phyloP scores from a whole-genome alignment of 2,329 filamentous ascomycete genomes.

The Diaporthe capsici region DNA sequence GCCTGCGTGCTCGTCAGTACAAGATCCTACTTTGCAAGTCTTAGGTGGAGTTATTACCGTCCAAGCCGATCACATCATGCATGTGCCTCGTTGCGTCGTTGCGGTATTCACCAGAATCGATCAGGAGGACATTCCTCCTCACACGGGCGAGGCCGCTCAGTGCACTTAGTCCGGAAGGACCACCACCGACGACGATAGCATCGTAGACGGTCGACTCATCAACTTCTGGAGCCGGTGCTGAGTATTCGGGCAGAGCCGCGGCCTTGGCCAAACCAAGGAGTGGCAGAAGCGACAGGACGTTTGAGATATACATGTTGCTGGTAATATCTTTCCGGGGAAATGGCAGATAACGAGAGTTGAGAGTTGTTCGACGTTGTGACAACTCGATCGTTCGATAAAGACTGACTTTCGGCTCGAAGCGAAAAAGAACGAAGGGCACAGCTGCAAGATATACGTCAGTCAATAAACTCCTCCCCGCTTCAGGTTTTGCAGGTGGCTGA shows the following conservation, averaged over 20 bases:
- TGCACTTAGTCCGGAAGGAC: slow-evolving; percentile 67
- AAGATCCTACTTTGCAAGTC: background rate
- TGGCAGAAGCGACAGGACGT: background rate
- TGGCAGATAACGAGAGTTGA: background rate
- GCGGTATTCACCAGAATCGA: slow-evolving; percentile 72
- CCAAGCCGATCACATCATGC: slow-evolving; percentile 73
- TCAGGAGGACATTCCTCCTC: slow-evolving; percentile 65
- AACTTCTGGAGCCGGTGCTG: background rate
- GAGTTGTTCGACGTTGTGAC: background rate
- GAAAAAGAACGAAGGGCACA: slow-evolving; percentile 16
- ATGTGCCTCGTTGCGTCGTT: slow-evolving; percentile 70
- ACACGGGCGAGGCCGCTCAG: slow-evolving; percentile 72
- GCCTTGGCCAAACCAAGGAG: slow-evolving; percentile 13
- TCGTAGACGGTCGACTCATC: slow-evolving; percentile 57
- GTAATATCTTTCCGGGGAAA: background rate
- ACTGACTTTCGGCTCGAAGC: background rate
- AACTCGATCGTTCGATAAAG: slow-evolving; percentile 18
- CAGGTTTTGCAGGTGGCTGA: background rate
- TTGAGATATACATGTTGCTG: slow-evolving; percentile 17
- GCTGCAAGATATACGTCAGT: slow-evolving; percentile 21
- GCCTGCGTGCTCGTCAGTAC: slow-evolving; percentile 53
- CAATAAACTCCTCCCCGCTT: background rate
- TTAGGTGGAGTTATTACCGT: slow-evolving; percentile 58
- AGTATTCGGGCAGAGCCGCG: background rate
- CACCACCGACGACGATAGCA: slow-evolving; percentile 70